A percentile compares a stretch with the other conserved stretches of the same genome.
Evolutionary conservation across 352 stramenopile genomes (phyloP).

Genomic region (Pythium rishiriense): DNA sequence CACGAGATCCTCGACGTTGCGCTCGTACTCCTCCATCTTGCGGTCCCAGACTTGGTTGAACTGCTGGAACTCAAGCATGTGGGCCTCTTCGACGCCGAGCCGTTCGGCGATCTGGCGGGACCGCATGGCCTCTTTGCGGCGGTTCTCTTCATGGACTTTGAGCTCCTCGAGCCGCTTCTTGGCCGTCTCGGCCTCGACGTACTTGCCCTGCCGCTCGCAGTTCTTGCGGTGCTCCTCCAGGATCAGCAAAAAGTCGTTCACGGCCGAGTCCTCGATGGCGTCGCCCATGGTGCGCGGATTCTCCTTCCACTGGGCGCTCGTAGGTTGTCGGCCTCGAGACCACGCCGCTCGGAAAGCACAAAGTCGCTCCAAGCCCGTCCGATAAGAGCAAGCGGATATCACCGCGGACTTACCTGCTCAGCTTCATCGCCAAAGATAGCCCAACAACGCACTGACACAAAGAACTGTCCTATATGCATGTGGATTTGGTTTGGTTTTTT

Average conservation of each 20-base stretch:
- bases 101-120: slow-evolving; percentile 94
- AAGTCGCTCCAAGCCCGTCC: no score
- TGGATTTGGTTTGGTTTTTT: no score
- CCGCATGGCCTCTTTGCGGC: slow-evolving; percentile 93
- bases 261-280: slow-evolving; percentile 75
- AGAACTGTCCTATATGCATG: no score
- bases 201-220: slow-evolving; percentile 96
- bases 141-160: slow-evolving; percentile 96
- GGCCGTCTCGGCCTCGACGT: slow-evolving; percentile 96
- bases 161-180: slow-evolving; percentile 97
- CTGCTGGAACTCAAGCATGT: slow-evolving; percentile 98
- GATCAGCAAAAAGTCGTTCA: slow-evolving; percentile 87
- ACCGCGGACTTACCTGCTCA: no score
- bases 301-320: no score
- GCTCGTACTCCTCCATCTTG: slow-evolving; percentile 95
- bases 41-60: slow-evolving; percentile 97
- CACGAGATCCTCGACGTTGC: slow-evolving; percentile 90
- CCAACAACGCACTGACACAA: no score
- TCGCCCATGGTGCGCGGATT: slow-evolving; percentile 46
- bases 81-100: slow-evolving; percentile 95
- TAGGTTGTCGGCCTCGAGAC: no score
- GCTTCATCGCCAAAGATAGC: no score
- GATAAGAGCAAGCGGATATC: no score
- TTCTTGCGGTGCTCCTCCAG: slow-evolving; percentile 97
- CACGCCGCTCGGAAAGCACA: no score